Conservation (phyloP, 805 yeast genomes). For the Myxozyma udenii region DNA sequence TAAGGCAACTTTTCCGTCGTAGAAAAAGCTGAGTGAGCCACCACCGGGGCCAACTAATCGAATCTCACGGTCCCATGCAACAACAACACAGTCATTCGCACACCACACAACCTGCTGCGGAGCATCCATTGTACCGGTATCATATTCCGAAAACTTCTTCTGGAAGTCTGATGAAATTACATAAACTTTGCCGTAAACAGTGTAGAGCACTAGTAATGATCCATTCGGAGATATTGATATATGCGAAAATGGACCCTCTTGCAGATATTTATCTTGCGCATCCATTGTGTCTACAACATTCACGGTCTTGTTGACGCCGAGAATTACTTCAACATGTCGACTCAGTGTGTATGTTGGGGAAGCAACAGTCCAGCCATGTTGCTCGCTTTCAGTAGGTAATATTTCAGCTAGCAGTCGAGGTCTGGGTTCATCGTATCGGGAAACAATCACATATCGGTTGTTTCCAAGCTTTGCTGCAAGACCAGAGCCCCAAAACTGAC, state of each 20-base stretch:
- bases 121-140: slow-evolving; percentile 40
- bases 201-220: slow-evolving; percentile 53
- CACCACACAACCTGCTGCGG: slow-evolving; percentile 70
- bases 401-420: slow-evolving; percentile 28
- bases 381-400: slow-evolving; percentile 11
- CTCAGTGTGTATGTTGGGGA: slow-evolving; percentile 33
- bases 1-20: slow-evolving; percentile 42
- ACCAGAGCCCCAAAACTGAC: slow-evolving; percentile 44
- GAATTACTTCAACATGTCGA: slow-evolving; percentile 36
- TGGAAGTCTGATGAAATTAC: slow-evolving; percentile 51
- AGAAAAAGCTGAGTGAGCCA: slow-evolving; percentile 36
- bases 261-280: slow-evolving; percentile 41
- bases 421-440: slow-evolving; percentile 43
- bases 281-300: slow-evolving; percentile 34
- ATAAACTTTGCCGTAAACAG: slow-evolving; percentile 45
- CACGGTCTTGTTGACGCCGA: slow-evolving; percentile 31
- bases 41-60: slow-evolving; percentile 69
- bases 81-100: slow-evolving; percentile 73
- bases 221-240: slow-evolving; percentile 54
- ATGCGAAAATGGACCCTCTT: slow-evolving; percentile 50
- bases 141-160: slow-evolving; percentile 45
- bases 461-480: slow-evolving; percentile 46
- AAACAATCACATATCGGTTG: slow-evolving; percentile 44
- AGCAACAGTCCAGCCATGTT: slow-evolving; percentile 37
- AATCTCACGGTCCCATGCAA: slow-evolving; percentile 58